Conservation (phyloP, 805 yeast species). For the Grigorovia transvaalensis region DNA sequence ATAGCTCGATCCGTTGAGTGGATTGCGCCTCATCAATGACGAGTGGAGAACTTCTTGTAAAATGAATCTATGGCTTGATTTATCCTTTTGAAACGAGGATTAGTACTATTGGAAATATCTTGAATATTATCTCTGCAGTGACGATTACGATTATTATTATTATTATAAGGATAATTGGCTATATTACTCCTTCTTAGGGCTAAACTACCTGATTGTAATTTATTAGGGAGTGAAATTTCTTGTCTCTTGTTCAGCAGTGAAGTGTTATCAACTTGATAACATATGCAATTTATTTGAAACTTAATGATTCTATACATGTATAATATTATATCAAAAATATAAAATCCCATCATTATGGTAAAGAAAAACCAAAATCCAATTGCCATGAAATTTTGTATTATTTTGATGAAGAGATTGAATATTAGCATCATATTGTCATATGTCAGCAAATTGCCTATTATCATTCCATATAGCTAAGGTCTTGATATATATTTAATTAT, state of each 20-base stretch:
- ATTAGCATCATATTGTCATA: background rate
- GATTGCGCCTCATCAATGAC: background rate
- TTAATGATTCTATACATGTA: slow-evolving; percentile 3
- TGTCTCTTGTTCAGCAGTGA: background rate
- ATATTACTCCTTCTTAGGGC: background rate
- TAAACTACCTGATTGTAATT: background rate
- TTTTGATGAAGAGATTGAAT: background rate
- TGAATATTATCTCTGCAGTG: no score
- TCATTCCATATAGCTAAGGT: background rate
- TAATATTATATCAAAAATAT: slow-evolving; percentile 2
- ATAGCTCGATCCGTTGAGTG: no score
- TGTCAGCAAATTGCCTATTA: background rate
- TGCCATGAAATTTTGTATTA: background rate
- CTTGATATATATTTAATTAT: no score
- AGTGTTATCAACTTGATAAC: background rate
- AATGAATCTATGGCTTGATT: background rate
- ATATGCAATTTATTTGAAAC: background rate
- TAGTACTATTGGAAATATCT: background rate
- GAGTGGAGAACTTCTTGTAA: background rate
- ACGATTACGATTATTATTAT: background rate
- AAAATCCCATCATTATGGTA: background rate
- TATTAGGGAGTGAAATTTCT: background rate
- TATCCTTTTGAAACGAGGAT: background rate
- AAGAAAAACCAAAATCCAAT: background rate
- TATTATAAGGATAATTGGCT: background rate